Evolutionary conservation across 1,139 yeast species (phyloP).

Genomic region (Pichia sp.): DNA sequence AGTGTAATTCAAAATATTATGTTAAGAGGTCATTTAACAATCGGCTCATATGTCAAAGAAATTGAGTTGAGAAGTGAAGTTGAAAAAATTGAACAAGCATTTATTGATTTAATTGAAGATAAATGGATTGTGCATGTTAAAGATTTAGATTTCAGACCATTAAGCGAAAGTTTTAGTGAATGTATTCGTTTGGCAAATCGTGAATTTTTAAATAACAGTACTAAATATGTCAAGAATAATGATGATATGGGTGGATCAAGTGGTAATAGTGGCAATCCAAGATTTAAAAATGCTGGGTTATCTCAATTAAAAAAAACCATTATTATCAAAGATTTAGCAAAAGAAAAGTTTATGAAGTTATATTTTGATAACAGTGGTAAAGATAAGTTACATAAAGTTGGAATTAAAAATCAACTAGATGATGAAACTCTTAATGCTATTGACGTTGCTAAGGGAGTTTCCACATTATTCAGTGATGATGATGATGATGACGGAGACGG

Average conservation of each 20-base stretch:
- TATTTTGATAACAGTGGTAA: slow-evolving; percentile 24
- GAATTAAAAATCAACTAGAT: slow-evolving; percentile 1
- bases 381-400: slow-evolving; percentile 14
- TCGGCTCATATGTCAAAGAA: slow-evolving; percentile 47
- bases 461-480: slow-evolving; percentile 11
- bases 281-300: slow-evolving; percentile 33
- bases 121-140: slow-evolving; percentile 54
- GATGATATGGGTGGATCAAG: slow-evolving; percentile 6
- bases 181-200: slow-evolving; percentile 14
- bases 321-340: slow-evolving; percentile 61
- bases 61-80: slow-evolving; percentile 17
- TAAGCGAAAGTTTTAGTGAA: slow-evolving; percentile 8
- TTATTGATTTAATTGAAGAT: slow-evolving; percentile 40
- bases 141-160: slow-evolving; percentile 34
- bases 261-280: slow-evolving; percentile 34
- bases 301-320: slow-evolving; percentile 60
- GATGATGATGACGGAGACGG: slow-evolving; percentile 17
- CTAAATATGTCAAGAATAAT: slow-evolving; percentile 4
- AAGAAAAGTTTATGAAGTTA: slow-evolving; percentile 25
- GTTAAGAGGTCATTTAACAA: slow-evolving; percentile 56
- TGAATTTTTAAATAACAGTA: slow-evolving; percentile 9
- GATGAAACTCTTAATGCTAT: background rate
- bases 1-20: slow-evolving; percentile 69
- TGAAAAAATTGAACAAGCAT: slow-evolving; percentile 29
- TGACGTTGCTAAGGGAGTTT: slow-evolving; percentile 23